These are phyloP conservation scores for Phytophthora ohioensis DNA, from an alignment of 352 stramenopile genomes.

Conservation along the genomic window DNA sequence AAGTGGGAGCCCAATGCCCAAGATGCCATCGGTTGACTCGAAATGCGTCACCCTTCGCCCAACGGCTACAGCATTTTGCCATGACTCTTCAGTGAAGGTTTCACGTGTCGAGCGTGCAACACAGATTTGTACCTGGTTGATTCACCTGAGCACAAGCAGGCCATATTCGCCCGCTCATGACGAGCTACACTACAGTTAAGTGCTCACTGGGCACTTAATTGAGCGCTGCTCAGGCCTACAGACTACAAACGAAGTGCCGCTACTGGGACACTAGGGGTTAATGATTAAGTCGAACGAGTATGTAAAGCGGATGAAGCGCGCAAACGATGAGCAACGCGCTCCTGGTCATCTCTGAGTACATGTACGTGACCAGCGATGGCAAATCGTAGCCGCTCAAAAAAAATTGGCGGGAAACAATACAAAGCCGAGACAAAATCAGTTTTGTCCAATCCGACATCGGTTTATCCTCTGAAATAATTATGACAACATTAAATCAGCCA, in stretches of 20 bases:
- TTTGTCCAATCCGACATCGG: not conserved
- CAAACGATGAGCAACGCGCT: not conserved
- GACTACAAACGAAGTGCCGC: too few relatives aligned
- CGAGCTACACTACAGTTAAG: too few relatives aligned
- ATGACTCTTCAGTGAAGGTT: not conserved
- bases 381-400: not conserved
- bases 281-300: not conserved
- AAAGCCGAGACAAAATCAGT: not conserved
- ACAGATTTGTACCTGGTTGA: conserved; percentile 2
- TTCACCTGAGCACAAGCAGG: not conserved
- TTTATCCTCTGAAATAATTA: conserved; percentile 14
- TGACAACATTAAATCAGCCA: not conserved
- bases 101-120: conserved; percentile 1
- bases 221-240: too few relatives aligned
- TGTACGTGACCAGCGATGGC: not conserved
- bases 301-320: not conserved
- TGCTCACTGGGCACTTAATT: too few relatives aligned
- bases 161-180: not conserved
- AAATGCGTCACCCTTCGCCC: not conserved
- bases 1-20: too few relatives aligned
- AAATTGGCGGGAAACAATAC: conserved; percentile 10
- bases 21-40: not conserved
- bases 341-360: too few relatives aligned
- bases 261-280: too few relatives aligned
- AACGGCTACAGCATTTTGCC: not conserved